phyloP scores from a whole-genome alignment of 768 basidiomycete species.

The Xanthoconium purpureum region DNA sequence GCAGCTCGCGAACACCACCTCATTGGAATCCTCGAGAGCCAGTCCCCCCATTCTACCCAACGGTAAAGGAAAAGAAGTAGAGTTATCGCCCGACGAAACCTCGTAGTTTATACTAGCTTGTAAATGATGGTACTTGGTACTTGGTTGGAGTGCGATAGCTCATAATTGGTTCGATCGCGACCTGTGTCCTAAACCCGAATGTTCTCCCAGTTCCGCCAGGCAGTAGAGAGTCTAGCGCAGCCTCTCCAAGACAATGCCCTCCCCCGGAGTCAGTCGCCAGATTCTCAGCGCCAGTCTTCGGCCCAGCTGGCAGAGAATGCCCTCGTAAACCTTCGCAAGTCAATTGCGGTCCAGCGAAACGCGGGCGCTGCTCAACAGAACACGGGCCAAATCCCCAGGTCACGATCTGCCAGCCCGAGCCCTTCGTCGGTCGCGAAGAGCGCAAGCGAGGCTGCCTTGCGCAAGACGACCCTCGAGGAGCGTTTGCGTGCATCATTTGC shows the following conservation, averaged over 20 bases:
- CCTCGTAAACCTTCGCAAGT: slow-evolving; percentile 59
- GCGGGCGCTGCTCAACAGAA: slow-evolving; percentile 36
- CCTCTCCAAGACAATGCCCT: slow-evolving; percentile 33
- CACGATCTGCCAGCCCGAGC: slow-evolving; percentile 25
- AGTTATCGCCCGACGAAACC: slow-evolving; percentile 15
- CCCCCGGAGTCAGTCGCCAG: slow-evolving; percentile 39
- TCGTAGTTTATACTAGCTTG: slow-evolving; percentile 15
- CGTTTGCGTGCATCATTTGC: slow-evolving; percentile 65
- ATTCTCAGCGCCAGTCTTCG: slow-evolving; percentile 38
- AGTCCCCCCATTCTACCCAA: slow-evolving; percentile 25
- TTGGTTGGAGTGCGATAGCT: not conserved
- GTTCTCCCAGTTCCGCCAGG: slow-evolving; percentile 74
- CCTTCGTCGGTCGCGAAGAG: slow-evolving; percentile 20
- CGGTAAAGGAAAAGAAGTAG: slow-evolving; percentile 62
- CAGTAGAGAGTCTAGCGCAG: slow-evolving; percentile 67
- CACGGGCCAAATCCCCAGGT: slow-evolving; percentile 7
- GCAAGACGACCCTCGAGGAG: slow-evolving; percentile 70
- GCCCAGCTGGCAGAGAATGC: slow-evolving; percentile 61
- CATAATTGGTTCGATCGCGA: not conserved
- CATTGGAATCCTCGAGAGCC: slow-evolving; percentile 13
- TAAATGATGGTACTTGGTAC: not conserved
- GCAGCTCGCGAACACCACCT: slow-evolving; percentile 63
- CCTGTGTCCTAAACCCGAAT: slow-evolving; percentile 34
- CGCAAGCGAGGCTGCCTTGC: slow-evolving; percentile 22
- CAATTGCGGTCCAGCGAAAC: slow-evolving; percentile 51